phyloP scores from a whole-genome alignment of 495 filamentous ascomycete genomes.

The Lentithecium fluviatile region DNA sequence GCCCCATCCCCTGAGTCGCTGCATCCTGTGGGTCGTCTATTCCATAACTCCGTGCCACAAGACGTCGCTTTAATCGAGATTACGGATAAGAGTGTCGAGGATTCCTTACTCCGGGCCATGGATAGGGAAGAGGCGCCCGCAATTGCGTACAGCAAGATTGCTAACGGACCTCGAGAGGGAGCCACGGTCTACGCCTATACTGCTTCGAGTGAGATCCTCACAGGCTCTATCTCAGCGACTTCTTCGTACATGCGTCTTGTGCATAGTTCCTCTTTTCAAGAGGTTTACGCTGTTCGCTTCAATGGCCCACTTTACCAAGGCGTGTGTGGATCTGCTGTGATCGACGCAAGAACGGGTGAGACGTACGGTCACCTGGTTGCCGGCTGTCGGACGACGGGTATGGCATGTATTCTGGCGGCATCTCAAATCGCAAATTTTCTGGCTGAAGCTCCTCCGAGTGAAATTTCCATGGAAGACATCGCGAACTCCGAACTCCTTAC shows the following conservation, averaged over 20 bases:
- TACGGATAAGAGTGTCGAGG: background rate
- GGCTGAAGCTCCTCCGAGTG: background rate
- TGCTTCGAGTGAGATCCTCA: background rate
- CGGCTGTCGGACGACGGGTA: background rate
- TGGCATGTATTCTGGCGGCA: background rate
- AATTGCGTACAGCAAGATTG: background rate
- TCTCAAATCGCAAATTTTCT: background rate
- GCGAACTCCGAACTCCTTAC: too few relatives aligned
- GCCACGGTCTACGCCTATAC: background rate
- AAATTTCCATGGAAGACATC: too few relatives aligned
- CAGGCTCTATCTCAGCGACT: background rate
- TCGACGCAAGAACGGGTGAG: background rate
- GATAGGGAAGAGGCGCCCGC: background rate
- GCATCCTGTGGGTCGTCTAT: too few relatives aligned
- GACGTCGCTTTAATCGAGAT: background rate
- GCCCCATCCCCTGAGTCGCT: too few relatives aligned
- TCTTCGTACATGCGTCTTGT: background rate
- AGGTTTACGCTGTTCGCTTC: background rate
- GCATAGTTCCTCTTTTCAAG: background rate
- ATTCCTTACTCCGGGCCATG: background rate
- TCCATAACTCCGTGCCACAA: too few relatives aligned
- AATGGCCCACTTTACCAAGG: background rate
- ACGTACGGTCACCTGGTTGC: background rate
- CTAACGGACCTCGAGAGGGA: background rate
- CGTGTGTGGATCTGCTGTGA: background rate